A percentile compares a stretch with the other conserved stretches of the same genome.
These are phyloP conservation scores for Scutellaria minor DNA, from an alignment of 257 asterid species.

Conservation along the genomic window DNA sequence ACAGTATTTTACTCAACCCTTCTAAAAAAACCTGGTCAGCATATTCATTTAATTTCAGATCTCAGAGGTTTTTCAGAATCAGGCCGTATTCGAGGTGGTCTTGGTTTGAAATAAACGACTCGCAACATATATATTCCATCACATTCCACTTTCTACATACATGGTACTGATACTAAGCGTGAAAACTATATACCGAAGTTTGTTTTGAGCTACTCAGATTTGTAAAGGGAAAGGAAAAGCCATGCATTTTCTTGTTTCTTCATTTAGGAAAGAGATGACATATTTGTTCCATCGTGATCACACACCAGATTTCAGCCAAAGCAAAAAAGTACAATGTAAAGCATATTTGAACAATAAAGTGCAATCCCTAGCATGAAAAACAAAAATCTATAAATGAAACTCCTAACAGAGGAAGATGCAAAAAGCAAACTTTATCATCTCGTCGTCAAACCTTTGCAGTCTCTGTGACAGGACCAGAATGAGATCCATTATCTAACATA, in stretches of 20 bases:
- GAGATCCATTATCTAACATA: slow-evolving; percentile 39
- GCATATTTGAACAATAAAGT: neutral
- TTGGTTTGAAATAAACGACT: neutral
- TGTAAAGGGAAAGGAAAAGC: no score
- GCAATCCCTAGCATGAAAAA: slow-evolving; percentile 6
- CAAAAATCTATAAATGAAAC: slow-evolving; percentile 16
- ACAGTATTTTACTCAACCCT: neutral
- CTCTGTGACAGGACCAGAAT: slow-evolving; percentile 41
- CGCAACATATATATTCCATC: neutral
- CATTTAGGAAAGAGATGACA: slow-evolving; percentile 17
- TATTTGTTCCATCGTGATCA: no score
- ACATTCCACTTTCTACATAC: slow-evolving; percentile 18
- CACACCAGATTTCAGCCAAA: slow-evolving; percentile 19
- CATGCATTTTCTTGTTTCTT: slow-evolving; percentile 4
- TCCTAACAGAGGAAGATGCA: slow-evolving; percentile 6
- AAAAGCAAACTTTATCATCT: slow-evolving; percentile 5
- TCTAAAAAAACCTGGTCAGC: neutral
- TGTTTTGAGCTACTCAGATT: no score
- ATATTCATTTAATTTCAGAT: slow-evolving; percentile 17
- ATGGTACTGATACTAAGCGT: neutral
- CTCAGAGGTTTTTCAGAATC: neutral
- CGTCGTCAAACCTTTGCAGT: slow-evolving; percentile 57
- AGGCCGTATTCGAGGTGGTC: neutral
- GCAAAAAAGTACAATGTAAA: neutral
- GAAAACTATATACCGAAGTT: no score